Evolutionary conservation across 2,329 filamentous ascomycete genomes (phyloP).

Genomic region (Phoma sp.): DNA sequence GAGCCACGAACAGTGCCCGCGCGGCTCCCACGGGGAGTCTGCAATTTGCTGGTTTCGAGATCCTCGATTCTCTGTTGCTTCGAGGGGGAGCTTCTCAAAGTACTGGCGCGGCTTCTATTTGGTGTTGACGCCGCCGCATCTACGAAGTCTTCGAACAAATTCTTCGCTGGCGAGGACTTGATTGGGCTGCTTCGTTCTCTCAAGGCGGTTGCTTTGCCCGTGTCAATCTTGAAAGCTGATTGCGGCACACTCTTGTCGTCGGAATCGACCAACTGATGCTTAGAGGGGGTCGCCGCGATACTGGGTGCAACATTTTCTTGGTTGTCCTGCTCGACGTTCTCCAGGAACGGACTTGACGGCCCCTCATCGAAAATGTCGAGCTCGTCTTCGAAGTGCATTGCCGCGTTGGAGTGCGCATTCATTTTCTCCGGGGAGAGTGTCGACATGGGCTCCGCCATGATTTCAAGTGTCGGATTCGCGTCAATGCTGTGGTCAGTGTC

Average conservation of each 20-base stretch:
- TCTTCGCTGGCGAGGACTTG: slow-evolving; percentile 39
- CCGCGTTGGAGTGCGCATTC: slow-evolving; percentile 28
- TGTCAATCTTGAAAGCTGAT: slow-evolving; percentile 42
- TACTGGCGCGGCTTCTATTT: slow-evolving; percentile 20
- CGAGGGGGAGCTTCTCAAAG: slow-evolving; percentile 35
- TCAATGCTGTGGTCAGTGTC: slow-evolving; percentile 25
- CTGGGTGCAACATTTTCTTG: slow-evolving; percentile 39
- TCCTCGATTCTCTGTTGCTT: slow-evolving; percentile 21
- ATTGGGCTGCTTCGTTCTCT: slow-evolving; percentile 39
- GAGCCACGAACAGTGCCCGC: slow-evolving; percentile 6
- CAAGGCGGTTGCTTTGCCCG: slow-evolving; percentile 35
- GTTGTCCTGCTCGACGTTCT: slow-evolving; percentile 49
- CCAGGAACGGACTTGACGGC: slow-evolving; percentile 57
- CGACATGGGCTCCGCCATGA: slow-evolving; percentile 43
- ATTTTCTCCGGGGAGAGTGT: slow-evolving; percentile 38
- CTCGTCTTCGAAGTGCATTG: slow-evolving; percentile 34
- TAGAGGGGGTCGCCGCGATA: slow-evolving; percentile 32
- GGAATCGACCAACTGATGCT: slow-evolving; percentile 24
- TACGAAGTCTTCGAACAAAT: slow-evolving; percentile 35
- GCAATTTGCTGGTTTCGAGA: slow-evolving; percentile 12
- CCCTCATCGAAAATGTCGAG: slow-evolving; percentile 50
- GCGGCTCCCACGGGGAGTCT: slow-evolving; percentile 9
- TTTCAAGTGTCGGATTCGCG: slow-evolving; percentile 14
- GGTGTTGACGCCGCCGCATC: slow-evolving; percentile 19
- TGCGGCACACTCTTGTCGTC: slow-evolving; percentile 35